phyloP scores from a whole-genome alignment of 192 early-diverging fungal species.

The Gonapodya prolifera region DNA sequence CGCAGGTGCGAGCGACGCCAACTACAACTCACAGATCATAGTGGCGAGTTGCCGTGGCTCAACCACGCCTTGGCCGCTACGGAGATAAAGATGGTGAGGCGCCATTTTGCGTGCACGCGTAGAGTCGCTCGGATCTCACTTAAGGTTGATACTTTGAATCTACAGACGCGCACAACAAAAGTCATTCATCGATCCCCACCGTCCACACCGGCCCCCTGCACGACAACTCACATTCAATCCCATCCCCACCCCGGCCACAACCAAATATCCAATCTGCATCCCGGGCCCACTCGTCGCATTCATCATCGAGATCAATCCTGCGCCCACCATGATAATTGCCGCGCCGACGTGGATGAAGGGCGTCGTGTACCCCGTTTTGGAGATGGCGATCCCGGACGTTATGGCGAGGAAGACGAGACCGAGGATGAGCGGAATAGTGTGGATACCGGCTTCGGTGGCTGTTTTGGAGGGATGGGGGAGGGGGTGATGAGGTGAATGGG shows the following conservation, averaged over 20 bases:
- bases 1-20: no score
- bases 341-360: constrained; percentile 38
- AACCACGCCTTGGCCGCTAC: background rate
- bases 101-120: background rate
- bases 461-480: no score
- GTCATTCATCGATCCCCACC: background rate
- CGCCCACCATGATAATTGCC: constrained; percentile 32
- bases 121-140: background rate
- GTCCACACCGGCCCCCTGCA: background rate
- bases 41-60: background rate
- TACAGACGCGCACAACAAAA: no score
- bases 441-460: constrained; percentile 26
- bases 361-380: constrained; percentile 33
- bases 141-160: background rate
- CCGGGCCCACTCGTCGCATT: constrained; percentile 29
- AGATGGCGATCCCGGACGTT: constrained; percentile 32
- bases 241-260: constrained; percentile 35
- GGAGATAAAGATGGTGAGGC: background rate
- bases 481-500: no score
- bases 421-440: constrained; percentile 47
- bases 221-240: constrained; percentile 24
- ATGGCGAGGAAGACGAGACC: constrained; percentile 39
- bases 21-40: background rate
- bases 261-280: constrained; percentile 37
- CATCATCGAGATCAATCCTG: constrained; percentile 42